Evolutionary conservation across 768 basidiomycete species (phyloP), one percentile per base, ranked within the genome.

Genomic region (Psilocybe sp.): DNA sequence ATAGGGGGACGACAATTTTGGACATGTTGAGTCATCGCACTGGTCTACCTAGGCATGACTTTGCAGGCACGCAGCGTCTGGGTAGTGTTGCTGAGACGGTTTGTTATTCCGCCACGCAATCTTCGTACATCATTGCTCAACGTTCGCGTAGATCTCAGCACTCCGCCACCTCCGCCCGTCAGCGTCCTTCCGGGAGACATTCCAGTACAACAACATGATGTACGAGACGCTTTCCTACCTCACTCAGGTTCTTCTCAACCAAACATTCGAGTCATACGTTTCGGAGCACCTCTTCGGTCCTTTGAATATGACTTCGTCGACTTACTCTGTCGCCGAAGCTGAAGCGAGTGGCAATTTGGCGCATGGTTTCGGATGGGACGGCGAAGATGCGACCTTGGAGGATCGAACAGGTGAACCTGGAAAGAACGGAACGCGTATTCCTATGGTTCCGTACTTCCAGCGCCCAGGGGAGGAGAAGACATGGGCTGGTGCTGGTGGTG

Each of bases 191-290:
- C 60, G 76, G 5, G 66, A 72, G 46, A 71, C 69, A 8, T 74
- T 72, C 48, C 74, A 74, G 46, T 77, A 75, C 55, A 76, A 73
- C 59, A 75, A 77, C 51, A 60, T 75, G 47, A 75, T 75, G 73
- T 76, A 70, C 49, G 69, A 69, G 49, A 65, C 70, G 1, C 56
- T 75, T 0, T 73, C 73, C 4, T 66, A 71, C 50, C 69, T 78
- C 8, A 69, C 71, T 0, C 54, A 58, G 12, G 54, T 69, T 1
- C 63, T 76, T 16, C 64, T 74, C 46, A 71, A 73, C 40, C 67
- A 72, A 42, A 59, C 69, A 0, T 75, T 68, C 43, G 71, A 72
- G 50, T 69, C 68, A 0, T 76, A 71, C 51, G 61, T 77, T 50
- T 28, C 57, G 10, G 54, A 73, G 50, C 64, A 74, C 44, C 55